Evolutionary conservation across 805 yeast species (phyloP).

Genomic region (Gaillardinia entomophila): DNA sequence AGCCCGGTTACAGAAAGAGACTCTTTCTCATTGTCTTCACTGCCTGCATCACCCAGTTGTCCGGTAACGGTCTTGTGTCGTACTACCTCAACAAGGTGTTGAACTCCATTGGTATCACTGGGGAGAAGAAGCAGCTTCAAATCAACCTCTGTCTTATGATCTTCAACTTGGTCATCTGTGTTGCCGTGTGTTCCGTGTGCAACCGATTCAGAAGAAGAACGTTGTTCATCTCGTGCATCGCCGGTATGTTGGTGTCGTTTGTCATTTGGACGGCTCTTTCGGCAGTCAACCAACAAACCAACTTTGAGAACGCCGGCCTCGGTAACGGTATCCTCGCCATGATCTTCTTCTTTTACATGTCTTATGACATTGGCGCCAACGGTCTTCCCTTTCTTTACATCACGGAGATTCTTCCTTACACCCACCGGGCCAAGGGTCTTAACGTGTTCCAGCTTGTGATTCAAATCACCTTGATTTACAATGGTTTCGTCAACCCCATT

Average conservation of each 20-base stretch:
- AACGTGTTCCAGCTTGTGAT: conserved; percentile 19
- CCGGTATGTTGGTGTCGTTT: conserved; percentile 31
- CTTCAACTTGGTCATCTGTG: conserved; percentile 35
- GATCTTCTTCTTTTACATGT: conserved; percentile 42
- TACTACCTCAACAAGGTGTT: conserved; percentile 48
- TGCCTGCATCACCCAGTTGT: conserved; percentile 37
- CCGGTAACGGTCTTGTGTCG: conserved; percentile 49
- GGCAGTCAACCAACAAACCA: conserved; percentile 38
- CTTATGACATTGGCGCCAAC: conserved; percentile 38
- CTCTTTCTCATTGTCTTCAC: conserved; percentile 26
- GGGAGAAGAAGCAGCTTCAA: conserved; percentile 36
- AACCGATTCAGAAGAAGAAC: conserved; percentile 28
- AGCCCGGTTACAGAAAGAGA: conserved; percentile 38
- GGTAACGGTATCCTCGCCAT: conserved; percentile 46
- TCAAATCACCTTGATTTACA: conserved; percentile 14
- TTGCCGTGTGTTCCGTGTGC: conserved; percentile 13
- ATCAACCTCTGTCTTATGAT: conserved; percentile 48
- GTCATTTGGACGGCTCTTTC: conserved; percentile 40
- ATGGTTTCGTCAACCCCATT: conserved; percentile 19
- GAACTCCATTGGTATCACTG: conserved; percentile 47
- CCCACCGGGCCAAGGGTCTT: conserved; percentile 38
- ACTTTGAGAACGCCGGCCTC: conserved; percentile 33
- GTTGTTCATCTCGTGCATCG: conserved; percentile 26
- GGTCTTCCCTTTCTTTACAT: conserved; percentile 43
- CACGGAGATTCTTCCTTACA: conserved; percentile 37